Conservation (phyloP, 2,329 filamentous ascomycete genomes). For the Scedosporium boydii region DNA sequence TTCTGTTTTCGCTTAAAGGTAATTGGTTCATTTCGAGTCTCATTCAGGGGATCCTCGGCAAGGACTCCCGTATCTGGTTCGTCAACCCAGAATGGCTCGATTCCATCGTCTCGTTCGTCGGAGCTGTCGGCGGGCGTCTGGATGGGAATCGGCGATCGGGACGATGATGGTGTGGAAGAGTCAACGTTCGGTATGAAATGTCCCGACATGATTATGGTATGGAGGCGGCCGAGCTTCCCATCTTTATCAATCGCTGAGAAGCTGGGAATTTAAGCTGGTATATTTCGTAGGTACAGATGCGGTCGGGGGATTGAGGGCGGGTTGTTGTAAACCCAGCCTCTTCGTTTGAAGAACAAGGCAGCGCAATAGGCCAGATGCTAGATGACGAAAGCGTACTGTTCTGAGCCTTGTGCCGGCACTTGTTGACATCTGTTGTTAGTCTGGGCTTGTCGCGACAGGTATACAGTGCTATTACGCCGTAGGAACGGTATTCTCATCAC, state of each 20-base stretch:
- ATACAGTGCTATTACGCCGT: not conserved
- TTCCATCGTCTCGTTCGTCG: conserved; percentile 31
- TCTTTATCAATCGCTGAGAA: conserved; percentile 3
- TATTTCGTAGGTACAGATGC: not conserved
- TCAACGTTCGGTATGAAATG: conserved; percentile 22
- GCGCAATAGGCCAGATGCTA: not conserved
- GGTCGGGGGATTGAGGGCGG: not conserved
- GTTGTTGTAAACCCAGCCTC: not conserved
- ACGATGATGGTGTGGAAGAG: conserved; percentile 25
- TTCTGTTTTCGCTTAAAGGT: conserved; percentile 66
- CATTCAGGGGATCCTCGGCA: conserved; percentile 45
- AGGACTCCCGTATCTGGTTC: conserved; percentile 31
- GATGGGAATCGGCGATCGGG: conserved; percentile 16
- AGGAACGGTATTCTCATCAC: not conserved
- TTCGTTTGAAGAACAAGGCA: not conserved
- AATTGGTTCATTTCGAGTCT: conserved; percentile 39
- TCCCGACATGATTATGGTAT: conserved; percentile 25
- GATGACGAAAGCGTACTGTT: not conserved
- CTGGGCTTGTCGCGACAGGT: not conserved
- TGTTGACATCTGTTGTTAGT: not conserved
- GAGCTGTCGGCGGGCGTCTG: conserved; percentile 1
- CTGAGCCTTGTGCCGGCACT: not conserved
- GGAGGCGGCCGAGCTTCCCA: not conserved
- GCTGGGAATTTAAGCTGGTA: not conserved
- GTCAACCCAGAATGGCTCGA: conserved; percentile 33